Percentiles rank a stretch among this genome's conserved stretches.
These are phyloP conservation scores for Mycena chlorophos DNA, from an alignment of 768 basidiomycete genomes.

Conservation along the genomic window DNA sequence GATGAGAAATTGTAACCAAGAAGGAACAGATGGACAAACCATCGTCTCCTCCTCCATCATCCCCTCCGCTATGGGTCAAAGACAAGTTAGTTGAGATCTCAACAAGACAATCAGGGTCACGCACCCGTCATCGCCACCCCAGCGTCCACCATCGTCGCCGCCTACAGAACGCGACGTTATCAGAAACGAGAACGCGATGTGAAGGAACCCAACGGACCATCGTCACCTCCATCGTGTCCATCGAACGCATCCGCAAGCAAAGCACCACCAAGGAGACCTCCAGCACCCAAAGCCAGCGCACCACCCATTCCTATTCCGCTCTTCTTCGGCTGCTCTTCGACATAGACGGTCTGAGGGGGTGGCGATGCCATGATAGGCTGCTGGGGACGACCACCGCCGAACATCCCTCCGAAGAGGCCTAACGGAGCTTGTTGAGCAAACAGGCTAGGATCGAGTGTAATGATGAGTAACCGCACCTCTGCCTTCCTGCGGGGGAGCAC, in stretches of 20 bases:
- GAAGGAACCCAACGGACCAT: too few species aligned
- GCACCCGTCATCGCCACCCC: too few species aligned
- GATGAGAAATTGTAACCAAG: too few species aligned
- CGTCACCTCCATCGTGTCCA: slow-evolving; percentile 26
- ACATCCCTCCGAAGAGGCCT: slow-evolving; percentile 23
- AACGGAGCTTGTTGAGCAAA: background rate
- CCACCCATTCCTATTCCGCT: slow-evolving; percentile 56
- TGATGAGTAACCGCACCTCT: slow-evolving; percentile 19
- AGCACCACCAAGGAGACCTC: slow-evolving; percentile 64
- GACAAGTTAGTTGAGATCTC: too few species aligned
- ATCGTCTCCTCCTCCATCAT: too few species aligned
- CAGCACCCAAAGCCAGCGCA: slow-evolving; percentile 51
- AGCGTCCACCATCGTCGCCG: too few species aligned
- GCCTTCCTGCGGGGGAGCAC: slow-evolving; percentile 23
- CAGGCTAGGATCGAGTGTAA: slow-evolving; percentile 9
- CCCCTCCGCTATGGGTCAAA: too few species aligned
- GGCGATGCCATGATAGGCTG: too few species aligned
- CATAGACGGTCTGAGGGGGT: slow-evolving; percentile 37
- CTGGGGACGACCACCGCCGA: slow-evolving; percentile 24
- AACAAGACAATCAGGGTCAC: too few species aligned
- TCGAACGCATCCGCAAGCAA: slow-evolving; percentile 56
- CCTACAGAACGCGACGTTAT: too few species aligned
- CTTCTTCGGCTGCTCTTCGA: slow-evolving; percentile 37
- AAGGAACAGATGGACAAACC: too few species aligned
- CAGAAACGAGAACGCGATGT: too few species aligned